phyloP scores from a whole-genome alignment of 208 protist species.

The Trypanosoma grayi region DNA sequence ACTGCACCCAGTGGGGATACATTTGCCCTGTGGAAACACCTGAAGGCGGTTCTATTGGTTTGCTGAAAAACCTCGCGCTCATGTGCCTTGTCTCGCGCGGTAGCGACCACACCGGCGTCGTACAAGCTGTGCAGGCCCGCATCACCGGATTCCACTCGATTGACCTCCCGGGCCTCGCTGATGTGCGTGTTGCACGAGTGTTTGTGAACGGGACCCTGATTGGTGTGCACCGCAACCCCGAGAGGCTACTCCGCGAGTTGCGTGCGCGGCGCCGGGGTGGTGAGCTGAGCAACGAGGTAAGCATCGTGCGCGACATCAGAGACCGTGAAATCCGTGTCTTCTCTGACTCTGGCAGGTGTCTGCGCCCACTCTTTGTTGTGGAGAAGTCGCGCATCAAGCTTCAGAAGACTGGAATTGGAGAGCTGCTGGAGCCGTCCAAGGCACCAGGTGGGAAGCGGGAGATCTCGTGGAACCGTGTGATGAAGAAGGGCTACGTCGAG shows the following conservation, averaged over 20 bases:
- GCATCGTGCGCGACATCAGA: slow-evolving; percentile 45
- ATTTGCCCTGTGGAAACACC: slow-evolving; percentile 97
- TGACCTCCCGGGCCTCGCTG: slow-evolving; percentile 20
- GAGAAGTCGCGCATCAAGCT: slow-evolving; percentile 31
- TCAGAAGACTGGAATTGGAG: slow-evolving; percentile 27
- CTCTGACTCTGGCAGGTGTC: slow-evolving; percentile 31
- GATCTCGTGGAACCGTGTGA: slow-evolving; percentile 67
- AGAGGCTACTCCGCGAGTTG: slow-evolving; percentile 31
- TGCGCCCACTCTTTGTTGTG: slow-evolving; percentile 43
- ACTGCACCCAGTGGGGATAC: slow-evolving; percentile 97
- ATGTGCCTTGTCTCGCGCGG: slow-evolving; percentile 67
- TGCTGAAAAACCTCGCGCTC: slow-evolving; percentile 97
- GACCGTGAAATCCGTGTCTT: slow-evolving; percentile 47
- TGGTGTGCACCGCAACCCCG: slow-evolving; percentile 36
- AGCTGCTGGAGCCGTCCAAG: slow-evolving; percentile 28
- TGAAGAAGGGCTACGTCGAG: slow-evolving; percentile 71
- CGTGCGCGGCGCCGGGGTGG: slow-evolving; percentile 32
- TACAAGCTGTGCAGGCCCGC: slow-evolving; percentile 34
- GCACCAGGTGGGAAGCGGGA: slow-evolving; percentile 38
- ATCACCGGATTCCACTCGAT: slow-evolving; percentile 71
- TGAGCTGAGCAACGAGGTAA: slow-evolving; percentile 38
- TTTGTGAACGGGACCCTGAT: slow-evolving; percentile 48
- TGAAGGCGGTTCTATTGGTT: slow-evolving; percentile 92
- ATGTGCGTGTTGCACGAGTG: slow-evolving; percentile 34
- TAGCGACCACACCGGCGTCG: slow-evolving; percentile 35